Base-by-base conservation (phyloP, 768 basidiomycete genomes). In the Chlorophyllum brunneum region DNA sequence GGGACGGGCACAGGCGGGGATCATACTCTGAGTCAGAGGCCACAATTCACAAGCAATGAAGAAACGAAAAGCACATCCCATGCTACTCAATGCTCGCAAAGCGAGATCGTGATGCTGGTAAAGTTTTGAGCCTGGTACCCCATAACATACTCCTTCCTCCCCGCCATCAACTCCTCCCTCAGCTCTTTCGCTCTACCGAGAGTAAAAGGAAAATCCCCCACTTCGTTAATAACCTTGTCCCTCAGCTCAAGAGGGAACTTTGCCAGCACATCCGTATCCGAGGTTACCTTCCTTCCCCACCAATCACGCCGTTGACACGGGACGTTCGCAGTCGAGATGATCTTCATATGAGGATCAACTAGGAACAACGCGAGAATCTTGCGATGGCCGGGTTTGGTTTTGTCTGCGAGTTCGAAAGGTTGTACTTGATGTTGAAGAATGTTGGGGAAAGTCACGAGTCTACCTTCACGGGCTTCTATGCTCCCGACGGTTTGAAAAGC, bases 401-500 rank as follows among this genome's bases (percentile, higher is more conserved):
- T 55, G 56, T 76, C 70, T 3, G 43, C 54, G 72, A 65, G 33
- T 20, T 56, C 44, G 57, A 73, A 74, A 4, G 70, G 64, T 27
- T 58, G 54, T 7, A 76, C 70, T 20, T 60, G 66, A 54, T 77
- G 73, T 49, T 74, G 74, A 26, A 70, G 63, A 44, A 72, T 58
- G 54, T 75, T 76, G 1, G 74, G 75, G 57, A 74, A 76, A 0
- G 67, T 68, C 36, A 76, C 55, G 11, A 69, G 59, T 6, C 75
- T 63, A 1, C 68, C 70, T 46, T 69, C 64, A 1, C 58, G 58
- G 4, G 74, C 70, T 8, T 63, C 58, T 11, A 77, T 59, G 3
- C 58, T 40, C 0, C 75, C 75, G 5, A 72, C 42, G 10, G 63
- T 42, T 54, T 71, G 66, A 1, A 71, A 50, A 0, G 56, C 54